These are phyloP conservation scores for Myriosclerotinia scirpicola DNA, from an alignment of 2,329 filamentous ascomycete genomes.

Conservation along the genomic window DNA sequence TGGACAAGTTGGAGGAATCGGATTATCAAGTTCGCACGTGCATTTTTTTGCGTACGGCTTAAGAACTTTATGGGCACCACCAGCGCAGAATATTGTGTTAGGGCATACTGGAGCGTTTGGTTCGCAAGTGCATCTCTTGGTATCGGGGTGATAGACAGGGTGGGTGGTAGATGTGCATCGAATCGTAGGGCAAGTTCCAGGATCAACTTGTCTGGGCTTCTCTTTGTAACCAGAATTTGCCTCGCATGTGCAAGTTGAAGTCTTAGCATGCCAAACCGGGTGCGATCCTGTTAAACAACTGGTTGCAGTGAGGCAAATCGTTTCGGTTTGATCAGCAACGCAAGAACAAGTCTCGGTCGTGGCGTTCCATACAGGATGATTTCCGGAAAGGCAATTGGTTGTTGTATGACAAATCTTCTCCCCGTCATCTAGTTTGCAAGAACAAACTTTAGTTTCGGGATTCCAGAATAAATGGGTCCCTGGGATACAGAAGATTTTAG, in stretches of 20 bases:
- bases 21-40: slow-evolving; percentile 27
- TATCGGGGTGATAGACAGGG: slow-evolving; percentile 28
- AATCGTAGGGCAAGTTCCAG: slow-evolving; percentile 26
- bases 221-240: neutral
- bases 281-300: slow-evolving; percentile 6
- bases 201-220: slow-evolving; percentile 12
- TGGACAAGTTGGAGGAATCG: slow-evolving; percentile 26
- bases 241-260: slow-evolving; percentile 17
- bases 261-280: slow-evolving; percentile 12
- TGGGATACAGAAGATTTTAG: slow-evolving; percentile 23
- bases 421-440: slow-evolving; percentile 22
- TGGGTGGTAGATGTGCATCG: slow-evolving; percentile 25
- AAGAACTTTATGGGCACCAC: slow-evolving; percentile 25
- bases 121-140: slow-evolving; percentile 29
- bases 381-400: slow-evolving; percentile 18
- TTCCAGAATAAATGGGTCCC: slow-evolving; percentile 26
- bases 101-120: slow-evolving; percentile 23
- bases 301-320: slow-evolving; percentile 17
- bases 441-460: slow-evolving; percentile 19
- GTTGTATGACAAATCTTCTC: slow-evolving; percentile 20
- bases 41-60: slow-evolving; percentile 26
- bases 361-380: slow-evolving; percentile 17
- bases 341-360: slow-evolving; percentile 24
- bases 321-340: slow-evolving; percentile 13
- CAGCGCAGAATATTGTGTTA: slow-evolving; percentile 27